Percentiles rank a stretch among this genome's conserved stretches.
These are phyloP conservation scores for Chenopodium formosanum DNA, from an alignment of 148 eudicot genomes.

Conservation along the genomic window DNA sequence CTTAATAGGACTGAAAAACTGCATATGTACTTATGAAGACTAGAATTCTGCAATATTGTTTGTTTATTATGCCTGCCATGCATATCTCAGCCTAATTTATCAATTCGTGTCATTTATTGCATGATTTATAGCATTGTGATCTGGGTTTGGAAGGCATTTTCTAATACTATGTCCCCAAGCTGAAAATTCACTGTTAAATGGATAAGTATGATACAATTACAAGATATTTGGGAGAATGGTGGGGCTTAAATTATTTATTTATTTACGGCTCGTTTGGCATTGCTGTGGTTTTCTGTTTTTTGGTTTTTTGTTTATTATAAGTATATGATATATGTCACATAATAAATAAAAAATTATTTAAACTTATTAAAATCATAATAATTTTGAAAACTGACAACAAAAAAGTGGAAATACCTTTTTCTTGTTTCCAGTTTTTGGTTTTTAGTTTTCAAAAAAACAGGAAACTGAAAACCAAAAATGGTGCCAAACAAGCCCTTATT, in stretches of 20 bases:
- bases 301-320: no score
- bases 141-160: not conserved
- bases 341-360: no score
- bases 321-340: no score
- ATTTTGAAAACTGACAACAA: no score
- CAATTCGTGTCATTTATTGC: not conserved
- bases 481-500: no score
- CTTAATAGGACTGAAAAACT: not conserved
- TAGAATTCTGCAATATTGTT: not conserved
- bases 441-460: no score
- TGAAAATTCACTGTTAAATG: constrained; percentile 5
- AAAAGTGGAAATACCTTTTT: no score
- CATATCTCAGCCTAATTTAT: not conserved
- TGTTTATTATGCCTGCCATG: not conserved
- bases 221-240: not conserved
- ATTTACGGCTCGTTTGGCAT: no score
- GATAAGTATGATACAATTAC: not conserved
- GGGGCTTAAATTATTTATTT: not conserved
- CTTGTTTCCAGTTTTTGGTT: no score
- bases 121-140: constrained; percentile 39
- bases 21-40: not conserved
- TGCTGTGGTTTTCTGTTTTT: no score
- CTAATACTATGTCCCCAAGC: constrained; percentile 11
- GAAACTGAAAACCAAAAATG: no score
- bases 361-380: no score